Conservation (phyloP, 2,329 filamentous ascomycete species). For the Endoconidiophora polonica region DNA sequence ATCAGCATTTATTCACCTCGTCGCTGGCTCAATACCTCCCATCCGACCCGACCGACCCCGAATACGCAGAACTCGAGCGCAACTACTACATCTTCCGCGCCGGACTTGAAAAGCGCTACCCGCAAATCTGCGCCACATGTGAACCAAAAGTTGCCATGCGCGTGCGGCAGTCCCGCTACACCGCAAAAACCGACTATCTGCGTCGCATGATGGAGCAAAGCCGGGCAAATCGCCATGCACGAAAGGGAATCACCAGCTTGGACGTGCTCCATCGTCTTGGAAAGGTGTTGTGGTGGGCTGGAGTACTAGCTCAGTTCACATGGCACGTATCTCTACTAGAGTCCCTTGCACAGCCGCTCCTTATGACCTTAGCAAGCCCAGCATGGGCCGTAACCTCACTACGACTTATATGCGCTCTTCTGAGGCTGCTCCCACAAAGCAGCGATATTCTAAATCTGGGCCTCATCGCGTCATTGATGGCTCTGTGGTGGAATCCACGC, state of each 20-base stretch:
- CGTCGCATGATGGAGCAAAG: constrained; percentile 57
- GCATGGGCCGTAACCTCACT: constrained; percentile 1
- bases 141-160: constrained; percentile 54
- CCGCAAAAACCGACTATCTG: constrained; percentile 67
- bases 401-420: constrained; percentile 14
- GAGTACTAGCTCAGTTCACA: constrained; percentile 28
- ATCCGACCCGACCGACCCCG: constrained; percentile 44
- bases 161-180: constrained; percentile 58
- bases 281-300: constrained; percentile 31
- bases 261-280: constrained; percentile 28
- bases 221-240: constrained; percentile 22
- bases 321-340: constrained; percentile 30
- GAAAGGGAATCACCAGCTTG: constrained; percentile 21
- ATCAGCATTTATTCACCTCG: constrained; percentile 67
- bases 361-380: background rate
- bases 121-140: constrained; percentile 72
- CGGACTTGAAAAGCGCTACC: constrained; percentile 66
- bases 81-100: constrained; percentile 53
- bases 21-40: constrained; percentile 67
- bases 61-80: constrained; percentile 51
- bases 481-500: constrained; percentile 53
- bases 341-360: constrained; percentile 1
- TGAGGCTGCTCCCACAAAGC: constrained; percentile 25
- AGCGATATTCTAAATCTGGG: constrained; percentile 29
- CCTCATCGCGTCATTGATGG: constrained; percentile 31